Evolutionary conservation across 164 flowering plant genomes (phyloP).

Genomic region (Aristolochia contorta): DNA sequence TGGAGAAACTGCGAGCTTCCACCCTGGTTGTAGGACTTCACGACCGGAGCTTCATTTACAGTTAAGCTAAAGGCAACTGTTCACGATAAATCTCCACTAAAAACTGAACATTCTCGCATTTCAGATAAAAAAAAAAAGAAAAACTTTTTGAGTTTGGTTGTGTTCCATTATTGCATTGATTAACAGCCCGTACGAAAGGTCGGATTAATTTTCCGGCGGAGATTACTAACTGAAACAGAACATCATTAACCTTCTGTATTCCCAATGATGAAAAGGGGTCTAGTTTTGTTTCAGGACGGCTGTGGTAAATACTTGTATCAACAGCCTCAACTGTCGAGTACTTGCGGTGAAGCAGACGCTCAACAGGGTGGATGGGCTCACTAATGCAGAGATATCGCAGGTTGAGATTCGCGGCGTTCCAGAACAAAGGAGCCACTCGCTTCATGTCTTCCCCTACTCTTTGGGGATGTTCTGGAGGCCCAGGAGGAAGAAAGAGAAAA

Average conservation of each 20-base stretch:
- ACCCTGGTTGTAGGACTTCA: constrained; percentile 79
- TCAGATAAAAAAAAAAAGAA: not conserved
- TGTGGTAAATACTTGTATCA: constrained; percentile 28
- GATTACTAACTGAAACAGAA: not conserved
- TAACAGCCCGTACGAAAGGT: no score
- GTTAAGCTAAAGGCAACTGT: constrained; percentile 20
- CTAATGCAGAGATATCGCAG: constrained; percentile 60
- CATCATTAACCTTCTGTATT: not conserved
- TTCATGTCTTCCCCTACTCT: constrained; percentile 47
- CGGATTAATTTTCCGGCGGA: not conserved
- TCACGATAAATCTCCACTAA: not conserved
- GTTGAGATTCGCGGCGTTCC: constrained; percentile 54
- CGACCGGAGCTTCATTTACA: constrained; percentile 79
- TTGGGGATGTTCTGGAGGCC: constrained; percentile 65
- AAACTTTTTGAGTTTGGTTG: no score
- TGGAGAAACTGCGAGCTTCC: constrained; percentile 66
- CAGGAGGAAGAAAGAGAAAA: constrained; percentile 24
- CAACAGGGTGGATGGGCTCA: constrained; percentile 16
- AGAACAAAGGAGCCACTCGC: constrained; percentile 39
- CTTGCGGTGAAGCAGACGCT: constrained; percentile 64
- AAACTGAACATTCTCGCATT: not conserved
- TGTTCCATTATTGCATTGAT: no score
- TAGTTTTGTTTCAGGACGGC: constrained; percentile 36
- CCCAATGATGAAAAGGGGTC: not conserved
- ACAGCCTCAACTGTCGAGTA: constrained; percentile 60